Evolutionary conservation across 1,139 yeast genomes (phyloP), one percentile per base, ranked within the genome.

Genomic region (Saccharomyces uvarum): DNA sequence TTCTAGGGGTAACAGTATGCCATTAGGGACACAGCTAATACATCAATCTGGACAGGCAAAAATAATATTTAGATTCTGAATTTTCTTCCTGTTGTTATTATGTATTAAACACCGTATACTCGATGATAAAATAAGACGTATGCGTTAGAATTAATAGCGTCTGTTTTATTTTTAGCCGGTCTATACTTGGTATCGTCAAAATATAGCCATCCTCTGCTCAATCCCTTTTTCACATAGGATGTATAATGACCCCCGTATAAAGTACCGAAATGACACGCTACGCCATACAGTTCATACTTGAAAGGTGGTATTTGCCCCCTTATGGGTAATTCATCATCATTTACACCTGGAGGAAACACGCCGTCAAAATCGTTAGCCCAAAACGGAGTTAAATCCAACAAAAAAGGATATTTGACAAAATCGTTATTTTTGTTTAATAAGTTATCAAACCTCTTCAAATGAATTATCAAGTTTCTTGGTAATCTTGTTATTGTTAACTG

Each of bases 161-260:
- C 72, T 16, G 59, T 62, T 4, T 60, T 57, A 33, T 60, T 65
- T 51, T 61, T 64, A 11, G 65, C 58, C 13, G 61, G 64, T 44
- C 71, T 62, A 53, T 61, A 65, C 51, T 53, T 60, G 4, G 68
- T 63, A 54, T 70, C 73, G 57, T 70, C 73, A 55, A 66, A 70
- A 51, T 63, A 64, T 44, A 60, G 60, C 72, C 73, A 69, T 3
- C 70, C 69, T 52, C 78, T 74, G 50, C 75, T 75, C 4, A 76
- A 68, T 26, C 81, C 80, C 62, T 88, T 87, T 62, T 83, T 75
- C 2, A 89, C 95, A 65, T 83, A 86, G 0, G 96, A 78, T 0
- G 98, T 93, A 69, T 93, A 93, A 71, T 93, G 99, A 0, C 99
- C 98, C 2, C 96, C 89, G 50, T 86, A 81, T 51, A 91, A 75